Percentiles rank a stretch among this genome's conserved stretches.
Evolutionary conservation across 805 yeast genomes (phyloP).

Genomic region (Candida ovalis): DNA sequence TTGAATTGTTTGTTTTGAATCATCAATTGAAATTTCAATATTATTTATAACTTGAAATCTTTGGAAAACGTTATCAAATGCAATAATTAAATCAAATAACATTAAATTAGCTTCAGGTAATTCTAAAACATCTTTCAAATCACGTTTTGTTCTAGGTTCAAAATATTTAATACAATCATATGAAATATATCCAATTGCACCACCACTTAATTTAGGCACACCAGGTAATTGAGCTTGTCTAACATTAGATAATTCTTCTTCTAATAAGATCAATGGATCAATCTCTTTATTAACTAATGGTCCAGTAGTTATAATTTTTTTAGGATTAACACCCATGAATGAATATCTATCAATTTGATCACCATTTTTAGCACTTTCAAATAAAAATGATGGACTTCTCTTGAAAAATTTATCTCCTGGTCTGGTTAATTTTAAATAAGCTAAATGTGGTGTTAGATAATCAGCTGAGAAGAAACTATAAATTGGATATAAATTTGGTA

Average conservation of each 20-base stretch:
- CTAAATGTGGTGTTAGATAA: constrained; percentile 82
- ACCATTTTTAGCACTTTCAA: constrained; percentile 87
- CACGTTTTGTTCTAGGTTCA: constrained; percentile 83
- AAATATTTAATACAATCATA: constrained; percentile 96
- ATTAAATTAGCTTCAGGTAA: constrained; percentile 91
- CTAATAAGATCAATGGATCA: constrained; percentile 78
- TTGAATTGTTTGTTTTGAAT: constrained; percentile 31
- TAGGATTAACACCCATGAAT: constrained; percentile 84
- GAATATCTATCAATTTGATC: constrained; percentile 88
- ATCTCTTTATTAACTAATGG: constrained; percentile 57
- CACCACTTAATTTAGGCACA: constrained; percentile 82
- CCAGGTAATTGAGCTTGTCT: constrained; percentile 79
- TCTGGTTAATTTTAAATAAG: constrained; percentile 77
- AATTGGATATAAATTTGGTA: constrained; percentile 77
- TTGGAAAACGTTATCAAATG: constrained; percentile 91
- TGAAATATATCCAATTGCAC: constrained; percentile 93
- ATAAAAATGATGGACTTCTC: constrained; percentile 67
- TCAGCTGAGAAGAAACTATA: constrained; percentile 71
- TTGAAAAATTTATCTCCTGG: constrained; percentile 50
- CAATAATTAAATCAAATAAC: constrained; percentile 87
- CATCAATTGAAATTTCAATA: constrained; percentile 43
- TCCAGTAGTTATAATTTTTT: constrained; percentile 80
- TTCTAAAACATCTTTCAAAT: constrained; percentile 70
- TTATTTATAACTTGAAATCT: constrained; percentile 89
- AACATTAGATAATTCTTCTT: constrained; percentile 62